Conservation (phyloP, 1,284 basidiomycete genomes). For the Rhodotorula glutinis region DNA sequence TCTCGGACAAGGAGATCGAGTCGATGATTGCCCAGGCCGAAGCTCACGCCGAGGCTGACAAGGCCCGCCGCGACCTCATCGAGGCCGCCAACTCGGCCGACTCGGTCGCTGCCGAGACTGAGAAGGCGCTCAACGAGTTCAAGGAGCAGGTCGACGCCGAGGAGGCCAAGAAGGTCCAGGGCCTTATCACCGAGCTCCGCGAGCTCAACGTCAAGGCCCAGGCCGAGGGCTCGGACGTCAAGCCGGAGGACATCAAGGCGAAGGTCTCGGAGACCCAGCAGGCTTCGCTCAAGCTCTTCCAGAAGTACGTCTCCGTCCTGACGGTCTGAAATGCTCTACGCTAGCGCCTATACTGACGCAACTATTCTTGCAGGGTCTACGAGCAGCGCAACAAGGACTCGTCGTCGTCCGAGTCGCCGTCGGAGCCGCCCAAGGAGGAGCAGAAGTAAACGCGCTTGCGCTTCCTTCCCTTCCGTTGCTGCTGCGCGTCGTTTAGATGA, state of each 20-base stretch:
- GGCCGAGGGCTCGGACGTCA: constrained; percentile 73
- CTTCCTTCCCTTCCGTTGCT: background rate
- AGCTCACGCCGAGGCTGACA: constrained; percentile 81
- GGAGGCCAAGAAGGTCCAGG: constrained; percentile 90
- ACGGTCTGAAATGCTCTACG: constrained; percentile 26
- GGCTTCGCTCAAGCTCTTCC: constrained; percentile 94
- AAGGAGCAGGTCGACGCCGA: constrained; percentile 89
- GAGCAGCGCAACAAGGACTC: constrained; percentile 53
- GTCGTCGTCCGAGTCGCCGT: constrained; percentile 10
- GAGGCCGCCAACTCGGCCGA: constrained; percentile 98
- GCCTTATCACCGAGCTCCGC: constrained; percentile 80
- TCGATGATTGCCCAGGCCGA: constrained; percentile 95
- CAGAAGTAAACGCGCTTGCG: constrained; percentile 44
- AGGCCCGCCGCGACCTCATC: constrained; percentile 71
- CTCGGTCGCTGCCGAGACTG: constrained; percentile 89
- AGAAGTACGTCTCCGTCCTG: constrained; percentile 59
- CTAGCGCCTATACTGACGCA: background rate
- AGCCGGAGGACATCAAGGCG: constrained; percentile 79
- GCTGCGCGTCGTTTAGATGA: background rate
- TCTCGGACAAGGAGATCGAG: constrained; percentile 95
- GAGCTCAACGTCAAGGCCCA: constrained; percentile 91
- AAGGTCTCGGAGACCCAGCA: constrained; percentile 96
- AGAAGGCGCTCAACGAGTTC: constrained; percentile 97
- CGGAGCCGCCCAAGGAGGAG: constrained; percentile 41
- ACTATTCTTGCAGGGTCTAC: constrained; percentile 58